Conservation (phyloP, 2,329 filamentous ascomycete species). For the Diaporthe australafricana region DNA sequence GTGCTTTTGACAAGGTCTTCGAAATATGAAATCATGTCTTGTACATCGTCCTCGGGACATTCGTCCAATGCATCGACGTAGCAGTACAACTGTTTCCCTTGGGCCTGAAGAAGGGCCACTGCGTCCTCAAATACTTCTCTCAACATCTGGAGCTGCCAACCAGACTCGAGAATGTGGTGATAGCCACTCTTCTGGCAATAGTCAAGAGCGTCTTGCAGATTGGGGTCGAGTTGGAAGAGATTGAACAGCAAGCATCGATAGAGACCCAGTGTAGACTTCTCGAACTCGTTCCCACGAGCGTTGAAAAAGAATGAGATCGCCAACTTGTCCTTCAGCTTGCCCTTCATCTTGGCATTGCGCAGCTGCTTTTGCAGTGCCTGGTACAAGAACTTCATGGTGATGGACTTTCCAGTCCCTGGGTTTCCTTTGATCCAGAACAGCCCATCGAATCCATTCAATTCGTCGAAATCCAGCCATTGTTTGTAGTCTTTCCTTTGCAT, state of each 20-base stretch:
- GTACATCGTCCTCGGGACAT: conserved; percentile 54
- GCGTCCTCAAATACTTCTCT: conserved; percentile 41
- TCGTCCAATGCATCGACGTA: conserved; percentile 61
- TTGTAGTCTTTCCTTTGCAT: conserved; percentile 47
- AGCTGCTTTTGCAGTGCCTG: conserved; percentile 25
- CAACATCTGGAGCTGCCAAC: conserved; percentile 38
- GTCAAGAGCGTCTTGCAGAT: conserved; percentile 50
- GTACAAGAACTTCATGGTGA: conserved; percentile 56
- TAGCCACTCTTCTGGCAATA: not conserved
- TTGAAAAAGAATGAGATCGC: conserved; percentile 63
- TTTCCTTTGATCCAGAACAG: conserved; percentile 62
- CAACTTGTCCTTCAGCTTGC: no score
- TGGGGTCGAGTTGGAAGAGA: conserved; percentile 50
- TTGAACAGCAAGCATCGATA: conserved; percentile 63
- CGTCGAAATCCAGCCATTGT: conserved; percentile 50
- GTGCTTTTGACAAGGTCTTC: conserved; percentile 49
- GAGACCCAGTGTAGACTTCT: conserved; percentile 59
- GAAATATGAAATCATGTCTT: conserved; percentile 56
- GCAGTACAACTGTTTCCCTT: conserved; percentile 28
- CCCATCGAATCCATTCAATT: conserved; percentile 47
- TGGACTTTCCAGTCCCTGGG: conserved; percentile 59
- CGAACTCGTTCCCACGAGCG: conserved; percentile 54
- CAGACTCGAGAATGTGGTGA: not conserved
- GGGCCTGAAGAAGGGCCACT: conserved; percentile 33
- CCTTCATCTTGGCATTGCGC: conserved; percentile 35